Percentiles rank a stretch among this genome's conserved stretches.
These are phyloP conservation scores for Coniophora puteana DNA, from an alignment of 1,284 basidiomycete genomes.

Conservation along the genomic window DNA sequence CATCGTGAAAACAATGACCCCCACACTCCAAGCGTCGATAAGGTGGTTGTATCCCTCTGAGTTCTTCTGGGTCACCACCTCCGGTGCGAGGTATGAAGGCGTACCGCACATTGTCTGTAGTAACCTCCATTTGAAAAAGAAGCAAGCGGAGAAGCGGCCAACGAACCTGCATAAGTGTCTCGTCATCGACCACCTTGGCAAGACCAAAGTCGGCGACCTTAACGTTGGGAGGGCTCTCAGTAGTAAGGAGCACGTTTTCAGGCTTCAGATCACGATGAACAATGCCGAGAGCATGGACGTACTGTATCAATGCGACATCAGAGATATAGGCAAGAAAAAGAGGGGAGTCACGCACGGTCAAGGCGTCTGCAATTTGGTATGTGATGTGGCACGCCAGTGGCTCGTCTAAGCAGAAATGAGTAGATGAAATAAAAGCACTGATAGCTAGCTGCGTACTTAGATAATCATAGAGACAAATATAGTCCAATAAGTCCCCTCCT, in stretches of 20 bases:
- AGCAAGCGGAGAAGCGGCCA: not conserved
- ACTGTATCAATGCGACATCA: slow-evolving; percentile 39
- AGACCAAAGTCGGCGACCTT: slow-evolving; percentile 94
- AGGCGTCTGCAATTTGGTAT: slow-evolving; percentile 70
- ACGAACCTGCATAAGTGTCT: slow-evolving; percentile 66
- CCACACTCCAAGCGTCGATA: slow-evolving; percentile 93
- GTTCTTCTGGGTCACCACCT: slow-evolving; percentile 75
- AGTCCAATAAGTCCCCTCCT: slow-evolving; percentile 87
- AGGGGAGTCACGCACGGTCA: slow-evolving; percentile 49
- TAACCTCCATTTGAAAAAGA: slow-evolving; percentile 7
- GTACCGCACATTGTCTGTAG: slow-evolving; percentile 88
- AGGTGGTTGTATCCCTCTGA: slow-evolving; percentile 75
- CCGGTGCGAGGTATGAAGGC: slow-evolving; percentile 80
- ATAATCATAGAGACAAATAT: slow-evolving; percentile 58
- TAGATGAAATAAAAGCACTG: slow-evolving; percentile 15
- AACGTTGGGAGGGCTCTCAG: slow-evolving; percentile 56
- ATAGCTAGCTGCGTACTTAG: slow-evolving; percentile 46
- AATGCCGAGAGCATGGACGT: slow-evolving; percentile 72
- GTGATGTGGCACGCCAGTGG: slow-evolving; percentile 56
- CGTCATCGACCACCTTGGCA: slow-evolving; percentile 79
- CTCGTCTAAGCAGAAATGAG: slow-evolving; percentile 57
- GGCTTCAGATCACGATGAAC: slow-evolving; percentile 93
- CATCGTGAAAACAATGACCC: slow-evolving; percentile 89
- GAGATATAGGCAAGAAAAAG: not conserved
- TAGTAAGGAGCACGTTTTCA: slow-evolving; percentile 80